These are phyloP conservation scores for Puccinellia tenuiflora DNA, from an alignment of 176 grass and related monocot genomes.

Conservation along the genomic window DNA sequence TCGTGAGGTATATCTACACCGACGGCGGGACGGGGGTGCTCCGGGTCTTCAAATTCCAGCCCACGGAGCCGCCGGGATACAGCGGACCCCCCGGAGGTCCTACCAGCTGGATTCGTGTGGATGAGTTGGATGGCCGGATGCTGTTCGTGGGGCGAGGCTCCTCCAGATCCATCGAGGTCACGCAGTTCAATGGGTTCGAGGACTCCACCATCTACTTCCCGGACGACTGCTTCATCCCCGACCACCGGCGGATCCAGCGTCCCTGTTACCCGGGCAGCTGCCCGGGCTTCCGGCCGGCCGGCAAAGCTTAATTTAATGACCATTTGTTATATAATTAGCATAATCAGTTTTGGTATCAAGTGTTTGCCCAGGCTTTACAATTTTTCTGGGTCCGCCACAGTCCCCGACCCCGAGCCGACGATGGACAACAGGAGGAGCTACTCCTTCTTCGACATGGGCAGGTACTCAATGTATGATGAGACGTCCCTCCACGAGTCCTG, in stretches of 20 bases:
- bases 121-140: constrained; percentile 19
- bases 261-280: too few species aligned
- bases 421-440: neutral
- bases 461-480: neutral
- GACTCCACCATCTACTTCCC: constrained; percentile 29
- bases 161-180: constrained; percentile 39
- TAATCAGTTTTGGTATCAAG: too few species aligned
- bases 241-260: too few species aligned
- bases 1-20: constrained; percentile 16
- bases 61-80: neutral
- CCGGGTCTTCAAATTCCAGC: constrained; percentile 23
- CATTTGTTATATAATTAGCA: too few species aligned
- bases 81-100: neutral
- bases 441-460: constrained; percentile 41
- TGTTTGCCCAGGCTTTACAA: too few species aligned
- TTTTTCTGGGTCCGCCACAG: too few species aligned
- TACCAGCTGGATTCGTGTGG: neutral
- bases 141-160: constrained; percentile 36
- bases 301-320: too few species aligned
- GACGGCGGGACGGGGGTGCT: neutral
- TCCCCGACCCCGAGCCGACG: neutral
- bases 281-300: too few species aligned
- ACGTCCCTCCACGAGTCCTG: neutral
- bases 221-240: constrained; percentile 13
- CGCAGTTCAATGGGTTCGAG: constrained; percentile 1